Evolutionary conservation across 441 rosid genomes (phyloP).

Genomic region (California macrophylla): DNA sequence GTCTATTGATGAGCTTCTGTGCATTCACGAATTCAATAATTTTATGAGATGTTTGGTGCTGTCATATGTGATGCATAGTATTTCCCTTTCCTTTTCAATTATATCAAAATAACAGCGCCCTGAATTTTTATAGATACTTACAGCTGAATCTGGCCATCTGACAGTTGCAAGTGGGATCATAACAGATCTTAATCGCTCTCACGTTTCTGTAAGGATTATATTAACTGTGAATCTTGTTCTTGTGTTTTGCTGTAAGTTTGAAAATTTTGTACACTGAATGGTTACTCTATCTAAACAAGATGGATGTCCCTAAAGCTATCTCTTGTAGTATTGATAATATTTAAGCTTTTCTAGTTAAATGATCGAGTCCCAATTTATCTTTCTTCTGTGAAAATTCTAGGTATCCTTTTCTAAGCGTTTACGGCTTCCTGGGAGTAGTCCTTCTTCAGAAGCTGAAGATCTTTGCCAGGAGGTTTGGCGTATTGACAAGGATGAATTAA

Average conservation of each 20-base stretch:
- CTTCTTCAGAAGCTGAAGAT: conserved; percentile 38
- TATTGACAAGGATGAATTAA: conserved; percentile 68
- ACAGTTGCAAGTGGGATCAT: conserved; percentile 65
- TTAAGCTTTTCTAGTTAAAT: conserved; percentile 14
- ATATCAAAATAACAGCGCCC: conserved; percentile 10
- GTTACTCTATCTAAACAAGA: conserved; percentile 7
- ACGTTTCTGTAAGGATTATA: conserved; percentile 63
- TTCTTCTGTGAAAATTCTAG: conserved; percentile 33
- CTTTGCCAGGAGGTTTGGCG: conserved; percentile 63
- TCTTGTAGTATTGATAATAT: conserved; percentile 7
- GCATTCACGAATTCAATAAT: neutral
- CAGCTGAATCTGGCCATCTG: conserved; percentile 48
- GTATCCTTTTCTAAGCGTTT: conserved; percentile 74
- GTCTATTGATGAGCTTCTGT: neutral
- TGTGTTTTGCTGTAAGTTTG: neutral
- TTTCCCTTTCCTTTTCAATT: conserved; percentile 8
- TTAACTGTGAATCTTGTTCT: conserved; percentile 10
- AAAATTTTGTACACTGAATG: conserved; percentile 5
- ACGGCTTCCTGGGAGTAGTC: conserved; percentile 55
- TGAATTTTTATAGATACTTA: conserved; percentile 49
- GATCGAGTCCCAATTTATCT: conserved; percentile 15
- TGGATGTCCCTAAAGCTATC: conserved; percentile 7
- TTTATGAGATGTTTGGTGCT: neutral
- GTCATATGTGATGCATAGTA: neutral
- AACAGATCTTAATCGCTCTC: conserved; percentile 54